Percentiles rank a stretch among this genome's conserved stretches.
Evolutionary conservation across 345 rosid species (phyloP).

Genomic region (Pugionium dolabratum): DNA sequence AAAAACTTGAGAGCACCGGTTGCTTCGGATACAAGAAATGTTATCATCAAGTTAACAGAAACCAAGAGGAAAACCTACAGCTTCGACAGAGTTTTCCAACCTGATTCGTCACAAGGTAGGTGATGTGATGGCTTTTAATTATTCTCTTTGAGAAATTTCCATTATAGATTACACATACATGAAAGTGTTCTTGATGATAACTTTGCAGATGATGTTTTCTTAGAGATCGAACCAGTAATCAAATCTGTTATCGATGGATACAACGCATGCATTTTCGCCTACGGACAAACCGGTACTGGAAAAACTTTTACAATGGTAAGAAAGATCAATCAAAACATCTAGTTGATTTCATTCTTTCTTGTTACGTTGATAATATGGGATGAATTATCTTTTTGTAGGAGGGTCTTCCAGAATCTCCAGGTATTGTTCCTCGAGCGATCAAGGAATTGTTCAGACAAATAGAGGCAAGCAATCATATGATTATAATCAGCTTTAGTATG

Average conservation of each 20-base stretch:
- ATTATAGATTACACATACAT: neutral
- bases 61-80: slow-evolving; percentile 54
- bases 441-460: slow-evolving; percentile 62
- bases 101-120: slow-evolving; percentile 71
- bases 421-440: slow-evolving; percentile 64
- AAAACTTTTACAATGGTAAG: slow-evolving; percentile 81
- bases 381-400: slow-evolving; percentile 47
- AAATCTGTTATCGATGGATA: slow-evolving; percentile 81
- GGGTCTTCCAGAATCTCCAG: slow-evolving; percentile 63
- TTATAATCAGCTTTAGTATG: slow-evolving; percentile 70
- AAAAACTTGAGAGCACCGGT: slow-evolving; percentile 43
- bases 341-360: neutral
- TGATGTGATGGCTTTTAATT: neutral
- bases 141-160: neutral
- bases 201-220: slow-evolving; percentile 66
- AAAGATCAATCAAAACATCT: neutral
- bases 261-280: slow-evolving; percentile 81
- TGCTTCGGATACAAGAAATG: slow-evolving; percentile 52
- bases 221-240: slow-evolving; percentile 77
- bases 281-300: slow-evolving; percentile 90
- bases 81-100: slow-evolving; percentile 67
- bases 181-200: slow-evolving; percentile 25
- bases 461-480: slow-evolving; percentile 51
- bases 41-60: slow-evolving; percentile 47
- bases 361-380: neutral